Conservation (phyloP, 768 basidiomycete genomes). For the Boletales sp. region DNA sequence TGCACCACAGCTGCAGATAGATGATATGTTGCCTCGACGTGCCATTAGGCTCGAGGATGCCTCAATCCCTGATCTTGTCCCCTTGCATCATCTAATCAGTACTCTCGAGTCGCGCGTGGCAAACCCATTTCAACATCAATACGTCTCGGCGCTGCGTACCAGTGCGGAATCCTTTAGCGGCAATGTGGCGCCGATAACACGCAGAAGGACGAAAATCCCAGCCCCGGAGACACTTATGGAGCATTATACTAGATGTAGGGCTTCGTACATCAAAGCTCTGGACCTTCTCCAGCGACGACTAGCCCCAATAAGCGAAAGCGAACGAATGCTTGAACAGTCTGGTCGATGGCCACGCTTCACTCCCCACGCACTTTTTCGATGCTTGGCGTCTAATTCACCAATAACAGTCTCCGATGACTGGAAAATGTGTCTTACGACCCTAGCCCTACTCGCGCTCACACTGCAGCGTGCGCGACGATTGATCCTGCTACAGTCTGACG, state of each 20-base stretch:
- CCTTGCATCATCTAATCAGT: too few species aligned
- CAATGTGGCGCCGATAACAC: background rate
- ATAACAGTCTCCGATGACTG: too few species aligned
- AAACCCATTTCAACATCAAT: too few species aligned
- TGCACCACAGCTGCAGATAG: too few species aligned
- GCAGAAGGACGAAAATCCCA: background rate
- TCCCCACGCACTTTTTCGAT: constrained; percentile 24
- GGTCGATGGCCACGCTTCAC: constrained; percentile 14
- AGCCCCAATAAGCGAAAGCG: constrained; percentile 10
- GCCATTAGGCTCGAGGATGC: too few species aligned
- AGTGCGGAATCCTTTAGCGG: too few species aligned
- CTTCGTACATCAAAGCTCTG: background rate
- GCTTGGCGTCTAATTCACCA: constrained; percentile 21
- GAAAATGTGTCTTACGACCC: background rate
- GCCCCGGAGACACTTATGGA: background rate
- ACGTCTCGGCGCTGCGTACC: too few species aligned
- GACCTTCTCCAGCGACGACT: background rate
- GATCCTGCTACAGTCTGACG: too few species aligned
- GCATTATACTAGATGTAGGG: constrained; percentile 2
- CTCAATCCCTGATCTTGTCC: too few species aligned
- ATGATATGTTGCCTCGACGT: too few species aligned
- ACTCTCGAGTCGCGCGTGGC: too few species aligned
- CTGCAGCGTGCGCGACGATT: constrained; percentile 19
- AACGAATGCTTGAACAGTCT: constrained; percentile 1
- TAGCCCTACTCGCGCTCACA: constrained; percentile 26